Conservation (phyloP, 352 stramenopile species). For the Pythium apleroticum region DNA sequence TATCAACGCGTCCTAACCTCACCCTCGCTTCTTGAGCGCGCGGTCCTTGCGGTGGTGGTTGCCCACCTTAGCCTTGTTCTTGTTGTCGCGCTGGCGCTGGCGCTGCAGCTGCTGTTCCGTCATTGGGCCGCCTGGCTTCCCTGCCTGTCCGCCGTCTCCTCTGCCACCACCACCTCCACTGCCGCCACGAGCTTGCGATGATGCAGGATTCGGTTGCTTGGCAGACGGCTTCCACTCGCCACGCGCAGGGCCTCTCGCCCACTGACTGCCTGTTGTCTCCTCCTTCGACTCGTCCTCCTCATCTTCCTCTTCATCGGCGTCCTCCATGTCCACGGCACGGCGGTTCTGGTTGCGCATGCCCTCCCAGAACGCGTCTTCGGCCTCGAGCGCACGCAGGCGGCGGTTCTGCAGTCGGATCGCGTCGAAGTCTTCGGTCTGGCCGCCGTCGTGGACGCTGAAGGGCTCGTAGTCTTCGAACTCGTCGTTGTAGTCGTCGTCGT, state of each 20-base stretch:
- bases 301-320: conserved; percentile 25
- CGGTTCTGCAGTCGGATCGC: conserved; percentile 36
- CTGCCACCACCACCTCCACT: neutral
- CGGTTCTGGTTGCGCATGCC: conserved; percentile 43
- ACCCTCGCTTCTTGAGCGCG: conserved; percentile 77
- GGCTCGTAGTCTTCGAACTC: conserved; percentile 79
- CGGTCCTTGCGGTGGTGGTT: conserved; percentile 86
- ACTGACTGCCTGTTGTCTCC: conserved; percentile 3
- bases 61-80: conserved; percentile 78
- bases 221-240: conserved; percentile 14
- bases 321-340: conserved; percentile 11
- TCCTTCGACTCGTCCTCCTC: conserved; percentile 21
- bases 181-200: neutral
- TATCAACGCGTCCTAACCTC: too few relatives aligned
- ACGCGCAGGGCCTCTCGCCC: conserved; percentile 7
- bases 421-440: conserved; percentile 32
- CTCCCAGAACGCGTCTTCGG: conserved; percentile 42
- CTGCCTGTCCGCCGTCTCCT: neutral
- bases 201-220: neutral
- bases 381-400: conserved; percentile 30
- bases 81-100: conserved; percentile 34
- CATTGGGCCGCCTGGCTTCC: neutral
- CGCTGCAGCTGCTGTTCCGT: conserved; percentile 29
- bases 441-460: conserved; percentile 33
- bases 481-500: conserved; percentile 85